Evolutionary conservation across 2,329 filamentous ascomycete species (phyloP), one percentile per base, ranked within the genome.

Genomic region (Xylaria sp.): DNA sequence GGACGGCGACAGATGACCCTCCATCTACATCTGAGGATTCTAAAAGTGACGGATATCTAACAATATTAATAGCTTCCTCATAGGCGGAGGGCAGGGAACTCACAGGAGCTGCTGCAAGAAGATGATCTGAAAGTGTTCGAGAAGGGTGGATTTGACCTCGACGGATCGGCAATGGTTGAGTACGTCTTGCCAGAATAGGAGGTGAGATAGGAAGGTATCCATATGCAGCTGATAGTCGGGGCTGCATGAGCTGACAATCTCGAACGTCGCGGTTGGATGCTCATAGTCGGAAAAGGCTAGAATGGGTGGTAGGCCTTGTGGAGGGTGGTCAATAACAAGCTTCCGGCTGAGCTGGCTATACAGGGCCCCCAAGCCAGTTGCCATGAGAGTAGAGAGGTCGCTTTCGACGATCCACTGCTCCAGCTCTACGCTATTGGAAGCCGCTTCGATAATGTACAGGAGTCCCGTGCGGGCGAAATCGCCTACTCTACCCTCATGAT

Each of bases 361-460:
- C 55, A 91, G 76, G 85, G 88, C 96, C 17, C 96, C 96, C 0
- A 99, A 82, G 0, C 96, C 96, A 0, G 94, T 98, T 3, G 96
- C 96, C 96, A 99, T 98, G 71, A 98, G 84, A 0, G 96, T 98
- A 12, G 96, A 96, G 61, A 99, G 84, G 78, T 99, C 96, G 79
- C 95, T 98, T 78, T 97, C 94, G 55, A 98, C 93, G 71, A 99
- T 93, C 96, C 96, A 99, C 76, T 93, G 92, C 81, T 99, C 96
- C 67, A 99, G 81, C 0, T 90, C 87, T 21, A 90, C 88, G 0
- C 94, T 97, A 72, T 89, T 91, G 0, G 93, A 95, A 0, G 95
- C 93, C 0, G 93, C 93, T 81, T 98, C 95, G 74, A 98, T 97
- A 68, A 99, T 93, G 81, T 99, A 99, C 7, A 99, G 85, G 69